Evolutionary conservation across 108 stramenopile species (phyloP), one percentile per base, ranked within the genome.

Genomic region (Skeletonema grethae): DNA sequence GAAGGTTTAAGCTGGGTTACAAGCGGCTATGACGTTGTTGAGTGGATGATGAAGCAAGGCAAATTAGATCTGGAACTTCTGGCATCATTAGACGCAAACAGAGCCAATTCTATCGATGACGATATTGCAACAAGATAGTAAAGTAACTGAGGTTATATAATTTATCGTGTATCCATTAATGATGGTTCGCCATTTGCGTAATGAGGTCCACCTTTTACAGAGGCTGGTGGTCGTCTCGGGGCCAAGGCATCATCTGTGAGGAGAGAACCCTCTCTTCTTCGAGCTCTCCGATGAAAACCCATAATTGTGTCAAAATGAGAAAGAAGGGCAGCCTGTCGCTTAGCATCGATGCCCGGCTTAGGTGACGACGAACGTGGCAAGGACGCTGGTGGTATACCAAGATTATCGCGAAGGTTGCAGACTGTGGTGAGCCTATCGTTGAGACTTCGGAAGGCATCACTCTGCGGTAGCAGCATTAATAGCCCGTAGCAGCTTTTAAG

Each of bases 401-500:
- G 76, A 71, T 92, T 93, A 58, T 93, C 91, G 9, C 95, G 82
- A 53, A 96, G 80, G 48, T 93, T 93, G 80, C 95, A 96, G 4
- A 96, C 92, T 2, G 95, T 87, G 11, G 95, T 86, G 7, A 96
- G 84, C 18, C 95, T 70, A 68, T 91, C 92, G 67, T 93, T 96
- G 46, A 93, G 86, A 24, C 91, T 83, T 28, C 90, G 89, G 73
- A 91, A 96, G 15, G 95, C 95, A 77, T 93, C 90, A 25, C 95
- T 93, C 67, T 98, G 96, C 11, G 98, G 99, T 36, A 99, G 70
- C 36, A 98, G 84, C 95, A 98, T 96, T 31, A 98, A 74, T 24
- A 98, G 72, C 0, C 97, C 99, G 66, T 99, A 99, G 35, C 97
- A 88, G 34, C 91, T 86, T 68, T 97, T 96, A 10, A 99, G 80